Evolutionary conservation across 148 eudicot genomes (phyloP), one percentile per base, ranked within the genome.

Genomic region (Spergularia marina): DNA sequence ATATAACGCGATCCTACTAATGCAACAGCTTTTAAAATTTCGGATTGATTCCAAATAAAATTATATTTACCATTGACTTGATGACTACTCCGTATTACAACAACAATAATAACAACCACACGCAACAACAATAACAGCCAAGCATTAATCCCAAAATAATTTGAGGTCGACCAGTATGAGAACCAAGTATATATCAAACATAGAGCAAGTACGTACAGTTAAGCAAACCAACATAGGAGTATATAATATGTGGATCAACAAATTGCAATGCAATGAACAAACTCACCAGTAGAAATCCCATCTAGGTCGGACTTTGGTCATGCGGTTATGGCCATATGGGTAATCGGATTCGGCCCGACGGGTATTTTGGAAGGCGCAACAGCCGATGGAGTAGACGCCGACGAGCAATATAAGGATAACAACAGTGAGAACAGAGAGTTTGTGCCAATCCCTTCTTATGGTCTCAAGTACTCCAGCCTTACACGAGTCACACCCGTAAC

Each of bases 401-500:
- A 95, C 87, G 53, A 91, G 92, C 15, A 90, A 13, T 16, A 95
- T 76, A 1, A 95, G 78, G 86, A 92, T 82, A 41, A 90, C 87
- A 15, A 95, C 89, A 65, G 83, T 82, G 41, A 95, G 92, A 23
- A 95, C 90, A 0, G 97, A 89, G 20, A 95, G 74, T 79, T 89
- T 95, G 72, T 87, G 91, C 98, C 98, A 92, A 47, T 88, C 87
- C 13, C 79, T 71, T 14, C 93, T 75, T 12, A 92, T 83, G 36
- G 77, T 73, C 72, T 92, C 97, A 11, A 90, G 83, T 52, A 92
- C 94, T 0, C 97, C 98, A 0, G 98, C 98, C 78, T 89, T 95
- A 86, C 97, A 95, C 2, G 98, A 90, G 55, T 90, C 92, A 55
- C 98, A 95, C 10, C 81, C 88, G 77, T 95, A 95, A 83, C 98